phyloP scores from a whole-genome alignment of 768 basidiomycete genomes.

The Tylopilus plumbeoviolaceoides region DNA sequence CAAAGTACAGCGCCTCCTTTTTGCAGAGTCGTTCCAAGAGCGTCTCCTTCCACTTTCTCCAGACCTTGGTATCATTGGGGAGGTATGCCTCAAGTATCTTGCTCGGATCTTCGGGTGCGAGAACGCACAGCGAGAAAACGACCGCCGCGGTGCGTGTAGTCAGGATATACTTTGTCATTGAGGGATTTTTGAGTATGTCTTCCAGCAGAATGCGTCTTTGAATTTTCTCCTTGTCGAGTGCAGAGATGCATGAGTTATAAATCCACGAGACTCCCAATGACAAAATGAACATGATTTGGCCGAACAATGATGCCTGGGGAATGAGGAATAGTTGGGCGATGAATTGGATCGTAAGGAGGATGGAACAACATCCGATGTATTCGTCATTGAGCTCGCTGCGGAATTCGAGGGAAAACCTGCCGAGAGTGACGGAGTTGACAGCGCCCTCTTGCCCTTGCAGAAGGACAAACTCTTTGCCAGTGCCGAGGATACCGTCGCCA shows the following conservation, averaged over 20 bases:
- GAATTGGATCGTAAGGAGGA: not conserved
- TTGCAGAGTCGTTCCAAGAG: not conserved
- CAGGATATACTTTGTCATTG: not conserved
- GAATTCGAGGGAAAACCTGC: not conserved
- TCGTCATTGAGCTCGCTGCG: not conserved
- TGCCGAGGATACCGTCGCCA: not conserved
- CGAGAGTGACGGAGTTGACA: not conserved
- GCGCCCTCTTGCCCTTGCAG: not conserved
- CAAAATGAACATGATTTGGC: not conserved
- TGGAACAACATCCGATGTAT: not conserved
- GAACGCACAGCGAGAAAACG: not conserved
- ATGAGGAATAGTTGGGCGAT: not conserved
- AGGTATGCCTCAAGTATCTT: not conserved
- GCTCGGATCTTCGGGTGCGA: not conserved
- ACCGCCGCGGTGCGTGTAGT: not conserved
- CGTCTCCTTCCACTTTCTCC: not conserved
- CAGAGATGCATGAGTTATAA: not conserved
- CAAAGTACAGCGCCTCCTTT: not conserved
- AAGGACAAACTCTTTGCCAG: not conserved
- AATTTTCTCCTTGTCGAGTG: not conserved
- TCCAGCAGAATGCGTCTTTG: not conserved
- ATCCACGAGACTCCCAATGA: not conserved
- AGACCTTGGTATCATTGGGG: not conserved
- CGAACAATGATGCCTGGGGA: not conserved
- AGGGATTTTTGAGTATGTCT: not conserved